Percentiles rank a stretch among this genome's conserved stretches.
These are phyloP conservation scores for Phytophthora sp. DNA, from an alignment of 352 stramenopile genomes.

Conservation along the genomic window DNA sequence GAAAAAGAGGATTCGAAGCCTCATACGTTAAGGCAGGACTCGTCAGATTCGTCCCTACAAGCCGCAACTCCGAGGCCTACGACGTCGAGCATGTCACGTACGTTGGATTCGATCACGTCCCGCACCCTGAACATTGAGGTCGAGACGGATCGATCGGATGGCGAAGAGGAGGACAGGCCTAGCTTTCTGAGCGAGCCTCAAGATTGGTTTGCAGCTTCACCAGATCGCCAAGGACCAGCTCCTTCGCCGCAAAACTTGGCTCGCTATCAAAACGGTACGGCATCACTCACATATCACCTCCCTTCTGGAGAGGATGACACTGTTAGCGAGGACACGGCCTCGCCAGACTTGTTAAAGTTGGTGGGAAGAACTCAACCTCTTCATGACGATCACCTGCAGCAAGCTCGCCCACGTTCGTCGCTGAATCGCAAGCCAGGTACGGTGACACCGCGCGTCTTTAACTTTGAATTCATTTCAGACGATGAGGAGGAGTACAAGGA, in stretches of 20 bases:
- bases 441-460: slow-evolving; percentile 42
- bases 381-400: not conserved
- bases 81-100: not conserved
- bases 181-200: slow-evolving; percentile 20
- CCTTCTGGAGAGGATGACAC: slow-evolving; percentile 8
- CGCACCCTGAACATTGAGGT: slow-evolving; percentile 39
- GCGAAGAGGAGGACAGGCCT: not conserved
- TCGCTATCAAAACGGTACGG: not conserved
- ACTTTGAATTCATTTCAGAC: slow-evolving; percentile 49
- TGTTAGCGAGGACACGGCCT: slow-evolving; percentile 15
- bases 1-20: not conserved
- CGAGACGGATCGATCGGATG: slow-evolving; percentile 4
- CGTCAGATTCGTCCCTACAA: slow-evolving; percentile 2
- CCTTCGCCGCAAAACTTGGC: slow-evolving; percentile 15
- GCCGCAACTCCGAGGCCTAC: slow-evolving; percentile 2
- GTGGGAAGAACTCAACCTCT: slow-evolving; percentile 10
- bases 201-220: slow-evolving; percentile 23
- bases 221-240: slow-evolving; percentile 6
- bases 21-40: not conserved
- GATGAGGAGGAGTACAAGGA: slow-evolving; percentile 29
- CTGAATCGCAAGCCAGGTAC: slow-evolving; percentile 4
- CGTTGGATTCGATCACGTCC: slow-evolving; percentile 11
- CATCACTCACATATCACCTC: slow-evolving; percentile 22
- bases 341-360: slow-evolving; percentile 17
- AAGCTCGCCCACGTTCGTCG: not conserved